Percentiles rank a stretch among this genome's conserved stretches.
phyloP scores from a whole-genome alignment of 306 rosid genomes.

The Astragalus glycyphyllos region DNA sequence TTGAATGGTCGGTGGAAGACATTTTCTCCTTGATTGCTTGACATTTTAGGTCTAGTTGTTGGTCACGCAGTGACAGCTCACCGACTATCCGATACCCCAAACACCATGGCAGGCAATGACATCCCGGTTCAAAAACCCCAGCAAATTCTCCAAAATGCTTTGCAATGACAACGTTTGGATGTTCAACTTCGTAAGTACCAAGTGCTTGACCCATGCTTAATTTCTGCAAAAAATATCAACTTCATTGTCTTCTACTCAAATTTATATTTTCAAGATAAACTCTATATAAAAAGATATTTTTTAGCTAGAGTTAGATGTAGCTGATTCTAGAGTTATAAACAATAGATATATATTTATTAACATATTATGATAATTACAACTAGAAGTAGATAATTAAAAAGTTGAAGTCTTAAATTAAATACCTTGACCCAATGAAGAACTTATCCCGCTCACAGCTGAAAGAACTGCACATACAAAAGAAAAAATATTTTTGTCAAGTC shows the following conservation, averaged over 20 bases:
- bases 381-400: not conserved
- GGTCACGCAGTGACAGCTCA: conserved; percentile 60
- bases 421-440: conserved; percentile 58
- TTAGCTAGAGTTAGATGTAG: too few species aligned
- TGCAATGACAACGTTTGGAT: conserved; percentile 61
- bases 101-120: conserved; percentile 73
- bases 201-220: conserved; percentile 63
- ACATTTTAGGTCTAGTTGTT: conserved; percentile 48
- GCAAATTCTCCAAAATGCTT: conserved; percentile 61
- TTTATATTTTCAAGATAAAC: too few species aligned
- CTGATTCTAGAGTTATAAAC: too few species aligned
- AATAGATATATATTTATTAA: too few species aligned
- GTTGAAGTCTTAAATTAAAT: not conserved
- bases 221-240: conserved; percentile 38
- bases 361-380: not conserved
- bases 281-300: too few species aligned
- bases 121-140: conserved; percentile 63
- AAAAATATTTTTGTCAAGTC: not conserved
- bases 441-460: conserved; percentile 71
- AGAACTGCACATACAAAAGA: conserved; percentile 51
- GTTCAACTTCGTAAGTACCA: conserved; percentile 56
- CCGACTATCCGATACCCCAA: conserved; percentile 59
- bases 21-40: too few species aligned
- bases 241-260: too few species aligned
- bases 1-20: too few species aligned